Conservation (phyloP, 2,329 filamentous ascomycete genomes). For the Cyclaneusma minus region DNA sequence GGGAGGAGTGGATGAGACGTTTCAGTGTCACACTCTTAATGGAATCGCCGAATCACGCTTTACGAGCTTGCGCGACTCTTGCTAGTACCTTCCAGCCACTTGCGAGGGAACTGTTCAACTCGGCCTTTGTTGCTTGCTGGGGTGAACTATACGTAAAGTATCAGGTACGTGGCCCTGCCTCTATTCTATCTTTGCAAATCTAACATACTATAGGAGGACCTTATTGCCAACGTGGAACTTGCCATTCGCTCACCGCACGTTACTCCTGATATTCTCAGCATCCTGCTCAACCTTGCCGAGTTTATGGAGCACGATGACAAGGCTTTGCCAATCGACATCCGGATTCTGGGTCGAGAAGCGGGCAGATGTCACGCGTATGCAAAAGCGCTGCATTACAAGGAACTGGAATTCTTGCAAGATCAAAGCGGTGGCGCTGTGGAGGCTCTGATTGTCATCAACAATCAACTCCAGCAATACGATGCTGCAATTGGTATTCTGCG, state of each 20-base stretch:
- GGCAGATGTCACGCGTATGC: conserved; percentile 96
- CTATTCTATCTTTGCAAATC: conserved; percentile 1
- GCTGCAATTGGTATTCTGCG: conserved; percentile 94
- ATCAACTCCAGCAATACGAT: conserved; percentile 95
- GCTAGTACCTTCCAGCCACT: conserved; percentile 85
- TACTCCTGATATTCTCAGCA: conserved; percentile 84
- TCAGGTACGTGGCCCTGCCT: conserved; percentile 29
- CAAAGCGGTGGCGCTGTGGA: conserved; percentile 93
- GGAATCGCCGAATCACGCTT: conserved; percentile 88
- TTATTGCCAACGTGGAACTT: conserved; percentile 89
- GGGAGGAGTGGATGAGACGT: conserved; percentile 96
- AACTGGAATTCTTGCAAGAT: conserved; percentile 94
- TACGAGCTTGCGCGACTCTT: conserved; percentile 82
- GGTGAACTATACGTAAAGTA: conserved; percentile 94
- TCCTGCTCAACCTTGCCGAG: conserved; percentile 88
- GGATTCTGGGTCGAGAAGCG: conserved; percentile 84
- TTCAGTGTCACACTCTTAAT: conserved; percentile 92
- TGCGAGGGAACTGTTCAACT: conserved; percentile 91
- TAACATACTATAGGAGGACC: conserved; percentile 44
- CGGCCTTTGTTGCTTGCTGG: conserved; percentile 98
- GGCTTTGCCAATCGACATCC: conserved; percentile 90
- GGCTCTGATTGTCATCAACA: conserved; percentile 97
- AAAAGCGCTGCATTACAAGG: conserved; percentile 97
- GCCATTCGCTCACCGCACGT: conserved; percentile 93
- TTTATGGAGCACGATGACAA: conserved; percentile 99